phyloP scores from a whole-genome alignment of 2,329 filamentous ascomycete species.

The Chaetomiaceae sp. region DNA sequence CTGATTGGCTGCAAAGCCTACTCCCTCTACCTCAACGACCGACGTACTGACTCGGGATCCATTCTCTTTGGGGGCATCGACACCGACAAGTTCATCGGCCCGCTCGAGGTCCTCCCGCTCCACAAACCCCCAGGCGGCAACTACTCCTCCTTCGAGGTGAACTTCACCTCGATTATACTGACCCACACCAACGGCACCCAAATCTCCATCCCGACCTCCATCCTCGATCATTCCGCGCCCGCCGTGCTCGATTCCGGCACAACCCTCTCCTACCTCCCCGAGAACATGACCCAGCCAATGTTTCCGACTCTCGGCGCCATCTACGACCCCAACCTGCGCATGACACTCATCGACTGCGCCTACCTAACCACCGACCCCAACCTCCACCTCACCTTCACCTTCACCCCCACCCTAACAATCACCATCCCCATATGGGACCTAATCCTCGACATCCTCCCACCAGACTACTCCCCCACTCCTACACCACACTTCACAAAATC shows the following conservation, averaged over 20 bases:
- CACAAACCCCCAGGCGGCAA: slow-evolving; percentile 38
- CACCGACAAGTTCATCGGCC: slow-evolving; percentile 59
- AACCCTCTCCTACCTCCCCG: slow-evolving; percentile 60
- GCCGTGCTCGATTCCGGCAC: slow-evolving; percentile 66
- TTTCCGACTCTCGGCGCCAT: slow-evolving; percentile 37
- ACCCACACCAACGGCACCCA: slow-evolving; percentile 33
- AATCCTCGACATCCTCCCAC: slow-evolving; percentile 37
- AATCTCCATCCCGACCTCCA: slow-evolving; percentile 21
- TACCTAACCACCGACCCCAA: slow-evolving; percentile 34
- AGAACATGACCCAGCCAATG: slow-evolving; percentile 40
- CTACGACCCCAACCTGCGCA: slow-evolving; percentile 32
- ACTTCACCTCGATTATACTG: slow-evolving; percentile 29
- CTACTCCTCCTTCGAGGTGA: slow-evolving; percentile 39
- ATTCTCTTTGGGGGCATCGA: slow-evolving; percentile 69
- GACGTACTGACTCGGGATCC: slow-evolving; percentile 53
- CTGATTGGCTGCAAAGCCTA: slow-evolving; percentile 61
- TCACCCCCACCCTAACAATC: slow-evolving; percentile 26
- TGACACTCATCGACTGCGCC: slow-evolving; percentile 39
- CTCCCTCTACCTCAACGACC: slow-evolving; percentile 59
- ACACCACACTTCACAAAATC: slow-evolving; percentile 10
- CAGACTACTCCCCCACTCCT: slow-evolving; percentile 29
- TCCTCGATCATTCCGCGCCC: slow-evolving; percentile 29
- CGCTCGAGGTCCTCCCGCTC: slow-evolving; percentile 53
- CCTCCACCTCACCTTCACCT: slow-evolving; percentile 34
- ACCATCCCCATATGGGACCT: slow-evolving; percentile 35